Conservation (phyloP, 2,329 filamentous ascomycete species). For the Nothopassalora personata region DNA sequence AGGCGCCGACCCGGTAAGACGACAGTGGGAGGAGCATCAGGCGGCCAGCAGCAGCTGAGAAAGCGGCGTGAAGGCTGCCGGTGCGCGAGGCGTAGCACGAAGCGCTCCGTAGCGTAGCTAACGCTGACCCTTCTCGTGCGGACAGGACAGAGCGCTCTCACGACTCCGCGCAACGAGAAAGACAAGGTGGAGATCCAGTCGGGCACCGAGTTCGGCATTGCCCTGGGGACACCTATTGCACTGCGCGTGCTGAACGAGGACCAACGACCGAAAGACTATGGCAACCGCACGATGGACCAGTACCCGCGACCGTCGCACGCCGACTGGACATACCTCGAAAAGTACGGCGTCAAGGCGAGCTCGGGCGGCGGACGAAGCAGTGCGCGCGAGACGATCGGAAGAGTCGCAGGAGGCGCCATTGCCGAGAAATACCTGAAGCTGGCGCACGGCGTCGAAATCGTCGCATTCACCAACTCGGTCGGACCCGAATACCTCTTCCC, state of each 20-base stretch:
- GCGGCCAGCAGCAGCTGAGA: too few species aligned
- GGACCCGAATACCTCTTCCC: conserved; percentile 74
- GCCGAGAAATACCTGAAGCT: conserved; percentile 85
- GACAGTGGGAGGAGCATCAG: too few species aligned
- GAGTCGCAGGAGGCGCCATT: conserved; percentile 86
- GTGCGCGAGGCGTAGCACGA: too few species aligned
- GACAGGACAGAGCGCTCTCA: conserved; percentile 70
- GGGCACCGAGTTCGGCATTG: conserved; percentile 83
- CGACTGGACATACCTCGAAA: conserved; percentile 95
- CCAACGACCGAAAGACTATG: conserved; percentile 88
- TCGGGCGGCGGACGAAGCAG: conserved; percentile 84
- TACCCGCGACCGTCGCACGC: conserved; percentile 91
- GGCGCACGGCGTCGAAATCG: conserved; percentile 81
- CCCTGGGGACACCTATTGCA: conserved; percentile 83
- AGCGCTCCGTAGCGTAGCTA: too few species aligned
- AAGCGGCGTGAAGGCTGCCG: too few species aligned
- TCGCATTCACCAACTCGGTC: conserved; percentile 82
- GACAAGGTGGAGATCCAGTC: conserved; percentile 89
- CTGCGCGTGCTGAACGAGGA: conserved; percentile 88
- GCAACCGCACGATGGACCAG: conserved; percentile 74
- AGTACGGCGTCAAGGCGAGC: conserved; percentile 90
- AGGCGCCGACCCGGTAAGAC: conserved; percentile 64
- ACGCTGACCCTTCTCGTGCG: too few species aligned
- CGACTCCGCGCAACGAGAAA: conserved; percentile 88
- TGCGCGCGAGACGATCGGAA: conserved; percentile 87